Base-by-base conservation (phyloP, 768 basidiomycete species). In the Dioszegia hungarica region DNA sequence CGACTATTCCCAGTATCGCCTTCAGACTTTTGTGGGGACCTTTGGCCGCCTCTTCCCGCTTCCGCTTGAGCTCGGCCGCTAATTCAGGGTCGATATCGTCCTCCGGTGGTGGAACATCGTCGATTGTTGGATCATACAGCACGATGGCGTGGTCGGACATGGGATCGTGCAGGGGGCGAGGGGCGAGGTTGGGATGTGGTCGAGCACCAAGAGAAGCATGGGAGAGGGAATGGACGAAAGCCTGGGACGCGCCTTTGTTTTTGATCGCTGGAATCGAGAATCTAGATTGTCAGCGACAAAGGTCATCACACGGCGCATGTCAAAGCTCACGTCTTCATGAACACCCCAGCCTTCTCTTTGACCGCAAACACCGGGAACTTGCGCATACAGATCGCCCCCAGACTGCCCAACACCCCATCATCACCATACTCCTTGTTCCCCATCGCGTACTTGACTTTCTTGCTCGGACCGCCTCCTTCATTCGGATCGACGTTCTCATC, bases 61-160 rank as follows among this genome's bases (percentile, higher is more conserved):
- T 87, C 29, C 80, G 83, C 68, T 88, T 87, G 10, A 38, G 61
- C 39, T 61, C 68, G 1, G 28, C 34, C 27, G 59, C 39, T 67
- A 87, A 84, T 69, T 85, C 86, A 4, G 66, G 64, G 25, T 58
- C 60, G 24, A 51, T 14, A 4, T 37, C 24, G 2, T 38, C 49
- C 22, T 51, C 49, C 17, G 49, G 49, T 38, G 31, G 49, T 9
- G 72, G 72, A 47, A 61, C 60, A 70, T 89, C 87, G 70, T 99
- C 92, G 44, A 94, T 85, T 0, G 95, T 98, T 0, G 95, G 95
- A 68, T 98, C 95, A 72, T 90, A 99, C 14, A 97, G 78, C 2
- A 99, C 94, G 59, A 99, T 95, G 0, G 94, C 92, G 76, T 97
- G 93, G 66, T 98, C 92, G 47, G 88, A 85, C 89, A 99, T 93